Evolutionary conservation across 805 yeast genomes (phyloP).

Genomic region (Cephaloascus fragrans): DNA sequence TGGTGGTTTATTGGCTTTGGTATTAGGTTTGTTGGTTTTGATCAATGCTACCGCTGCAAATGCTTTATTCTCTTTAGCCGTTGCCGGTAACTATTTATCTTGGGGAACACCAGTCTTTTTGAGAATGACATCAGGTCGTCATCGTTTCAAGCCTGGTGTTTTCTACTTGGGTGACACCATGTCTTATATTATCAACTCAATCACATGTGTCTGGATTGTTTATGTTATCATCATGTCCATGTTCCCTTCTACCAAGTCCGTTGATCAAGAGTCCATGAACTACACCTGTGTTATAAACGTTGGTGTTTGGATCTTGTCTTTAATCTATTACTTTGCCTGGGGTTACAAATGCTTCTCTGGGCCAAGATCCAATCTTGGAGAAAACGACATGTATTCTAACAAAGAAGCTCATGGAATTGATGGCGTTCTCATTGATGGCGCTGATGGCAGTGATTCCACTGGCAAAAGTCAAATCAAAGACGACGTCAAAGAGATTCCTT

Average conservation of each 20-base stretch:
- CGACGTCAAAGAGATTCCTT: too few relatives aligned
- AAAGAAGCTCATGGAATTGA: background rate
- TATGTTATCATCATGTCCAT: conserved; percentile 47
- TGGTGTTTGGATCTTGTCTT: conserved; percentile 47
- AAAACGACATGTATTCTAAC: background rate
- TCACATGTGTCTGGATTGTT: conserved; percentile 37
- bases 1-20: conserved; percentile 37
- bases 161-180: conserved; percentile 47
- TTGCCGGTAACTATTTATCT: conserved; percentile 54
- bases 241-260: conserved; percentile 45
- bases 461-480: too few relatives aligned
- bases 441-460: too few relatives aligned
- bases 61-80: conserved; percentile 58
- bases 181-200: conserved; percentile 34
- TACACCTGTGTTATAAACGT: conserved; percentile 58
- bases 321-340: conserved; percentile 39
- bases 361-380: conserved; percentile 20
- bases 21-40: conserved; percentile 48
- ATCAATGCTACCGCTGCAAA: conserved; percentile 52
- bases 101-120: conserved; percentile 54
- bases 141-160: conserved; percentile 53
- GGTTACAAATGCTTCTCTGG: conserved; percentile 51
- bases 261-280: conserved; percentile 46
- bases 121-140: conserved; percentile 37
- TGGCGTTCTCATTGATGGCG: too few relatives aligned